Conservation (phyloP, 495 filamentous ascomycete genomes). For the Xylaria intraflava region DNA sequence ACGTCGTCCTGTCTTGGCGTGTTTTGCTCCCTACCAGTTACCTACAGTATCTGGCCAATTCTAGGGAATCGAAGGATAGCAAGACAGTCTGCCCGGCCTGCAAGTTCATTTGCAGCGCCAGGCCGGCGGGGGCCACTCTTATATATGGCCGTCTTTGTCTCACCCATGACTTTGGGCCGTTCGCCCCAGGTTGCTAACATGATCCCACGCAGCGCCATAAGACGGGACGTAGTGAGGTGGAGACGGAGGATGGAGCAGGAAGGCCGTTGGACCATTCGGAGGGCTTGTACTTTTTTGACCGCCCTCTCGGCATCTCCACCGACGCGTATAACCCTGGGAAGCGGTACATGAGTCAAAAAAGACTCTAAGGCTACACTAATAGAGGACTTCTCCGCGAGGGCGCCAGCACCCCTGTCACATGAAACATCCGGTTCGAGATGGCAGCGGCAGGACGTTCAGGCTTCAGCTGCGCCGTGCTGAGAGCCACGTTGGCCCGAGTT, state of each 20-base stretch:
- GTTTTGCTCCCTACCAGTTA: not conserved
- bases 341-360: not conserved
- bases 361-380: no score
- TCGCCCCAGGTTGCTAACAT: not conserved
- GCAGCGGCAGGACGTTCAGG: no score
- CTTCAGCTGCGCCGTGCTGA: no score
- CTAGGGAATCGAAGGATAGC: not conserved
- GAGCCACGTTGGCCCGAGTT: no score
- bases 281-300: constrained; percentile 1
- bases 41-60: not conserved
- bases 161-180: not conserved
- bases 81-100: not conserved
- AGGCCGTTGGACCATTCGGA: constrained; percentile 4
- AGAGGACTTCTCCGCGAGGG: not conserved
- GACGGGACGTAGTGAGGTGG: not conserved
- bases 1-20: not conserved
- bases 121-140: not conserved
- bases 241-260: not conserved
- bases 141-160: not conserved
- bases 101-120: not conserved
- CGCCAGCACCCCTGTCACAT: not conserved
- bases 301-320: constrained; percentile 4
- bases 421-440: not conserved
- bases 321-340: constrained; percentile 3
- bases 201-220: not conserved